Percentiles rank a stretch among this genome's conserved stretches.
Evolutionary conservation across 495 filamentous ascomycete species (phyloP).

Genomic region (Tuber calosporum): DNA sequence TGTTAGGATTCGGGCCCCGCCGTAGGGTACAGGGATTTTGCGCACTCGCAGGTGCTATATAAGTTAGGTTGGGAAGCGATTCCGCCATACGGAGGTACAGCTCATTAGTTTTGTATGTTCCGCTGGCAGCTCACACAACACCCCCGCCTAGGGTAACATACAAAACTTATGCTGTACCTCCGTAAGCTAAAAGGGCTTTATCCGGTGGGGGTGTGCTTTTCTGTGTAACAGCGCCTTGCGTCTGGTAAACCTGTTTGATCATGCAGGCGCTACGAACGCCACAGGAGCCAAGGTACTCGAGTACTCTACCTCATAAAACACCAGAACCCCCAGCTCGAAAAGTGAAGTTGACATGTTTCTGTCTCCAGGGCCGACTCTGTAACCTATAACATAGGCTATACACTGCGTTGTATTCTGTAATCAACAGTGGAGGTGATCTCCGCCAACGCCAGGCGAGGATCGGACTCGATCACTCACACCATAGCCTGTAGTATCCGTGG

Average conservation of each 20-base stretch:
- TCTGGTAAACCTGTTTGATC: neutral
- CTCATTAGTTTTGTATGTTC: too few relatives aligned
- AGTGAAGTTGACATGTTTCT: neutral
- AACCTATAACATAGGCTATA: neutral
- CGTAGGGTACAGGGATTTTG: neutral
- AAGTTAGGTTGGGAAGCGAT: neutral
- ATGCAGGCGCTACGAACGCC: neutral
- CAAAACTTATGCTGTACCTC: too few relatives aligned
- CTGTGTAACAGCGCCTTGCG: neutral
- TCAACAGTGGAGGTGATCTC: too few relatives aligned
- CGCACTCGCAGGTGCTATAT: neutral
- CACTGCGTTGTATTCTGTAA: neutral
- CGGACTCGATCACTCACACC: neutral
- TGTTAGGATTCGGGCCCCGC: neutral
- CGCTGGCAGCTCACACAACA: too few relatives aligned
- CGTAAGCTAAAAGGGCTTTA: neutral
- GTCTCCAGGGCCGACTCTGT: neutral
- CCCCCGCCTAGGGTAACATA: too few relatives aligned
- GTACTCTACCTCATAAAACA: neutral
- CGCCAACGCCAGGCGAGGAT: neutral
- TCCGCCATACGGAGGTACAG: too few relatives aligned
- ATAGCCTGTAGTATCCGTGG: neutral
- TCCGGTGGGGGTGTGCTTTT: neutral
- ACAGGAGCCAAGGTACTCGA: neutral
- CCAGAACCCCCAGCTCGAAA: neutral